Evolutionary conservation across 441 rosid species (phyloP).

Genomic region (Brassica hybrid): DNA sequence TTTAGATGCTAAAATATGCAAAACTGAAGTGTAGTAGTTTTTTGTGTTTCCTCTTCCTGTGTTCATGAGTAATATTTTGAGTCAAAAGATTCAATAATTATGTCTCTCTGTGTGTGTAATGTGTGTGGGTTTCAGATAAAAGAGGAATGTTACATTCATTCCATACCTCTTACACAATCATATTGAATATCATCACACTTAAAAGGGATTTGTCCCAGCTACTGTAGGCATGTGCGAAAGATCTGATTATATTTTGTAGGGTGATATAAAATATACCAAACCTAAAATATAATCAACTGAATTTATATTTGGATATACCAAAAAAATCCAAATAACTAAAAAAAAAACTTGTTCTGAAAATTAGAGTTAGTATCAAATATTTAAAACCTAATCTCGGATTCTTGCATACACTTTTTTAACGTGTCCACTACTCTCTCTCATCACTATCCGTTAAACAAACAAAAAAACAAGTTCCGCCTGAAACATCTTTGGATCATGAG

Average conservation of each 20-base stretch:
- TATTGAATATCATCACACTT: neutral
- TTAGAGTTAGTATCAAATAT: too few relatives aligned
- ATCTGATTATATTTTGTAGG: too few relatives aligned
- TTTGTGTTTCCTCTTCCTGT: neutral
- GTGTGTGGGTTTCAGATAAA: neutral
- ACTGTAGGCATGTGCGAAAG: neutral
- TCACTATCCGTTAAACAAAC: neutral
- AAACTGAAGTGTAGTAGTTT: neutral
- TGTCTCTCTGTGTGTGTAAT: neutral
- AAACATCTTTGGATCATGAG: constrained; percentile 21
- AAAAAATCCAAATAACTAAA: too few relatives aligned
- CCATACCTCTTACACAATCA: constrained; percentile 1
- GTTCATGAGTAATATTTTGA: neutral
- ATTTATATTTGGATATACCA: too few relatives aligned
- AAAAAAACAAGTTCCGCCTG: neutral
- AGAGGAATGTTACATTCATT: constrained; percentile 1
- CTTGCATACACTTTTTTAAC: constrained; percentile 12
- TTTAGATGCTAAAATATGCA: neutral
- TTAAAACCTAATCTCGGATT: too few relatives aligned
- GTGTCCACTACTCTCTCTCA: constrained; percentile 25
- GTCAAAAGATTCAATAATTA: neutral
- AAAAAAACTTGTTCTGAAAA: too few relatives aligned
- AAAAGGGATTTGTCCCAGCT: neutral
- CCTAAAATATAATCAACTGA: too few relatives aligned
- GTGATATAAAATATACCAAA: too few relatives aligned